phyloP scores from a whole-genome alignment of 768 basidiomycete species.

The Russula ochroleuca region DNA sequence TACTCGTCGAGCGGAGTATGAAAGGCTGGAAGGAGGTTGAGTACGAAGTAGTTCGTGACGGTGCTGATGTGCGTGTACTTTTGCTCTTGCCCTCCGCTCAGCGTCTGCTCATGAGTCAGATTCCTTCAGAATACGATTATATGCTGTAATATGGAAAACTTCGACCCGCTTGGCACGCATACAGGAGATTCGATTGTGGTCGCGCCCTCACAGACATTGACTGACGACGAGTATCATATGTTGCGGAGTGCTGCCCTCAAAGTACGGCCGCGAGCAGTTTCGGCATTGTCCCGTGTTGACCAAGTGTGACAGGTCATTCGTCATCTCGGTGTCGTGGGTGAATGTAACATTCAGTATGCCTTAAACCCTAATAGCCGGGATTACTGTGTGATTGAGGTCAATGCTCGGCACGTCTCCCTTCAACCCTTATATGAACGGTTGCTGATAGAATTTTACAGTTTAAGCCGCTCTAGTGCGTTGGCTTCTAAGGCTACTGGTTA shows the following conservation, averaged over 20 bases:
- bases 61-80: constrained; percentile 72
- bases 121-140: constrained; percentile 86
- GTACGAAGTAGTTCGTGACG: constrained; percentile 98
- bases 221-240: constrained; percentile 99
- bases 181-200: constrained; percentile 99
- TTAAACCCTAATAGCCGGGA: constrained; percentile 89
- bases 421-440: constrained; percentile 1
- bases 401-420: constrained; percentile 61
- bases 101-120: constrained; percentile 1
- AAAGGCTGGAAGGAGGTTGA: constrained; percentile 99
- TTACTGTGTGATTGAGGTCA: constrained; percentile 98
- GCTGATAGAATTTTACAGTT: constrained; percentile 7
- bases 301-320: constrained; percentile 44
- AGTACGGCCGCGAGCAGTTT: constrained; percentile 38
- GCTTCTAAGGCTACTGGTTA: constrained; percentile 99
- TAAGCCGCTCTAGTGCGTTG: constrained; percentile 88
- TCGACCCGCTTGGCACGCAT: constrained; percentile 97
- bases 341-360: constrained; percentile 98
- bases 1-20: constrained; percentile 95
- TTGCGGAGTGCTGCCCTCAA: constrained; percentile 96
- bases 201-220: constrained; percentile 95
- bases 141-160: constrained; percentile 99
- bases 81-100: not conserved
- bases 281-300: not conserved
- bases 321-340: constrained; percentile 87